A percentile compares a stretch with the other conserved stretches of the same genome.
These are phyloP conservation scores for Hypholoma fasciculare DNA, from an alignment of 768 basidiomycete genomes.

Conservation along the genomic window DNA sequence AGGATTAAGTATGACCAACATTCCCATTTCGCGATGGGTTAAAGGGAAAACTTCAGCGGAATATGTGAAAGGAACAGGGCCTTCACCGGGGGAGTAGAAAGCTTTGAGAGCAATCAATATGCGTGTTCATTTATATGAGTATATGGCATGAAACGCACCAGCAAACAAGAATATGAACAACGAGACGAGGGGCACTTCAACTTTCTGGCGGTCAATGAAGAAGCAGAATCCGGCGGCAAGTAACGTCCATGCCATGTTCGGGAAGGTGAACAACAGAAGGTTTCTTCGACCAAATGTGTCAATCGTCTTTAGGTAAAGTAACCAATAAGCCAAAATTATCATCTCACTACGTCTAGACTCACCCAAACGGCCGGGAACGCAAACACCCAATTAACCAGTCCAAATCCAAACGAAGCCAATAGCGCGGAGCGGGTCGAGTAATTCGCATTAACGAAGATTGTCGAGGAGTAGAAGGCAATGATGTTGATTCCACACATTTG, in stretches of 20 bases:
- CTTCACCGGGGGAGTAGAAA: conserved; percentile 85
- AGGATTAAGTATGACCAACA: conserved; percentile 35
- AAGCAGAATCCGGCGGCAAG: conserved; percentile 75
- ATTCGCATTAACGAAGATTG: conserved; percentile 60
- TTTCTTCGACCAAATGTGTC: conserved; percentile 78
- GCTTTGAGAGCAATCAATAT: conserved; percentile 23
- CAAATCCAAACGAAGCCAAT: conserved; percentile 62
- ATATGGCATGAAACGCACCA: conserved; percentile 30
- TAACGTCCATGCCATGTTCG: conserved; percentile 75
- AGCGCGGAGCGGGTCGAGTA: conserved; percentile 55
- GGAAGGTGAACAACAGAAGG: conserved; percentile 76
- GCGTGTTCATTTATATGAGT: background rate
- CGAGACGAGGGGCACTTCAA: conserved; percentile 41
- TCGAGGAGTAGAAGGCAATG: conserved; percentile 74
- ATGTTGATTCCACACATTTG: conserved; percentile 82
- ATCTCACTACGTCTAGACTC: conserved; percentile 28
- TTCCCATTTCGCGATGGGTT: conserved; percentile 70
- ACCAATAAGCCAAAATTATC: conserved; percentile 31
- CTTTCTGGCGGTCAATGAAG: conserved; percentile 37
- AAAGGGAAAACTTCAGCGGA: conserved; percentile 92
- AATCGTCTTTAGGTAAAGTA: conserved; percentile 48
- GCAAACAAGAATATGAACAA: conserved; percentile 45
- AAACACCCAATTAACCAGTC: conserved; percentile 58
- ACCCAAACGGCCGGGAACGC: conserved; percentile 63
- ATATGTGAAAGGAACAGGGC: conserved; percentile 89